phyloP scores from a whole-genome alignment of 495 filamentous ascomycete genomes.

The Aspergillus egyptiacus region DNA sequence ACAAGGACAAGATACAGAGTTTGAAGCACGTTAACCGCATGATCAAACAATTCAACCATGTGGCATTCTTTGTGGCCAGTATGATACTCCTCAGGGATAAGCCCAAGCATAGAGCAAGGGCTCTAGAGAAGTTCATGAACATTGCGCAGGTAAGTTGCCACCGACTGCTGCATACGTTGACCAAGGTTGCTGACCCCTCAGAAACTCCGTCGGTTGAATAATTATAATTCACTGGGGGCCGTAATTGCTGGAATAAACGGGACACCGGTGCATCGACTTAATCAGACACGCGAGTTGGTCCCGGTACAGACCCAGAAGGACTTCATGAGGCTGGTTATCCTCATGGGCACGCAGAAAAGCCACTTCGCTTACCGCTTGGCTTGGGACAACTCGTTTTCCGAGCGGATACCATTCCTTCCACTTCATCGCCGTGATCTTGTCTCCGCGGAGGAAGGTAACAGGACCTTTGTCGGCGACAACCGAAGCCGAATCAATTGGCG shows the following conservation, averaged over 20 bases:
- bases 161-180: not conserved
- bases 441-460: constrained; percentile 85
- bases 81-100: constrained; percentile 92
- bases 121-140: constrained; percentile 90
- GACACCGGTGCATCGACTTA: constrained; percentile 78
- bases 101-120: constrained; percentile 84
- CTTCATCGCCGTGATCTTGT: constrained; percentile 84
- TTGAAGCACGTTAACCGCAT: constrained; percentile 85
- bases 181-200: constrained; percentile 20
- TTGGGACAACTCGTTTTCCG: constrained; percentile 87
- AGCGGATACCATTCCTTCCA: constrained; percentile 92
- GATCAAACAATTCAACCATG: constrained; percentile 93
- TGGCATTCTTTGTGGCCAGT: constrained; percentile 86
- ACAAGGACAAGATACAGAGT: constrained; percentile 70
- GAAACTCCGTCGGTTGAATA: constrained; percentile 85
- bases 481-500: constrained; percentile 90
- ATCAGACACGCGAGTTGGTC: constrained; percentile 74
- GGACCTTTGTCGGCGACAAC: constrained; percentile 70
- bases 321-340: constrained; percentile 80
- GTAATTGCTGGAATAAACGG: constrained; percentile 90
- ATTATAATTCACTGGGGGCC: constrained; percentile 92
- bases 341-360: constrained; percentile 88
- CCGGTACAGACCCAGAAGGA: constrained; percentile 62
- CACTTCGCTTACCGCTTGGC: constrained; percentile 92
- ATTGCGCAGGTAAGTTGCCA: constrained; percentile 57